Base-by-base conservation (phyloP, 139 green algal species). In the Chlorella sp. region DNA sequence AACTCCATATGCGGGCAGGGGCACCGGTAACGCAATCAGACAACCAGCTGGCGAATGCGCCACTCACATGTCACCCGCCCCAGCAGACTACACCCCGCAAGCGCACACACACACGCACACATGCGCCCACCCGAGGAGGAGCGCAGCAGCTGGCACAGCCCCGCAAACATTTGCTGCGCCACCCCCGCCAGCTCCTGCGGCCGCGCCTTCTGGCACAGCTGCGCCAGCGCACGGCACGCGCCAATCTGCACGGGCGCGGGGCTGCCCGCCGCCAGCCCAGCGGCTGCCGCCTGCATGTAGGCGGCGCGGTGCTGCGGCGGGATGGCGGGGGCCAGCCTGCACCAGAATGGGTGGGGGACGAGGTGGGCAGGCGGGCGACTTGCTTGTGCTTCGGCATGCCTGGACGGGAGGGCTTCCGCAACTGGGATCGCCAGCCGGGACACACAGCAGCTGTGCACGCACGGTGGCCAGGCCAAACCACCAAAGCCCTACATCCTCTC, bases 171-270 rank as follows among this genome's bases (percentile, higher is more conserved):
- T 28, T 82, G 76, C 11, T 83, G 53, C 34, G 85, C 69, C 32
- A 88, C 71, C 2, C 48, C 34, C 28, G 37, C 48, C 53, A 93
- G 87, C 75, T 91, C 81, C 37, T 75, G 24, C 3, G 22, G 57
- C 37, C 21, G 15, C 19, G 69, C 75, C 32, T 37, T 57, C 40
- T 82, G 48, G 57, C 94, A 95, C 78, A 97, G 88, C 24, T 68
- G 42, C 28, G 83, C 79, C 37, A 96, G 48, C 22, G 92, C 93
- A n/a, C 83, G 82, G 91, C 91, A 96, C 22, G 93, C 93, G 61
- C 93, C 93, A 32, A 96, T 91, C 48, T 92, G 91, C 71, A 96
- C 90, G 11, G 69, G 21, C 26, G 90, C 81, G 16, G 88, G 78
- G 36, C 89, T 60, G 12, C 86, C 69, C n/a, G 90, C 37, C 37